These are phyloP conservation scores for Colletotrichum tofieldiae DNA, from an alignment of 2,329 filamentous ascomycete genomes.

Conservation along the genomic window DNA sequence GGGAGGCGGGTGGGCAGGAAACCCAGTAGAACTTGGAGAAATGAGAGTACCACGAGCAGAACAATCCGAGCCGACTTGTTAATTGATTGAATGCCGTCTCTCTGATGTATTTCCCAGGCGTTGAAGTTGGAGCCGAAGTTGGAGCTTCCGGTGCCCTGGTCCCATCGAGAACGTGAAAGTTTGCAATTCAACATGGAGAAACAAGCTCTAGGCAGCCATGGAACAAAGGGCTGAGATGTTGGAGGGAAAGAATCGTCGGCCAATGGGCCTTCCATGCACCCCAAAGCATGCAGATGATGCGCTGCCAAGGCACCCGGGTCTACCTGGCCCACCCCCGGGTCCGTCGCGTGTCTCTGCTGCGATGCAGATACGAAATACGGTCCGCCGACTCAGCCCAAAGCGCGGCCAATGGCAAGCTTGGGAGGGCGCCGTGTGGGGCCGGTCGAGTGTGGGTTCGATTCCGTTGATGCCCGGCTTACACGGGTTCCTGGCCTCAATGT, in stretches of 20 bases:
- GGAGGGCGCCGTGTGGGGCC: conserved; percentile 34
- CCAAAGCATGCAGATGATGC: not conserved
- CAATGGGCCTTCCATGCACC: not conserved
- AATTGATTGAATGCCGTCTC: not conserved
- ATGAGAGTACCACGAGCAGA: too few relatives aligned
- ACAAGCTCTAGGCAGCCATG: not conserved
- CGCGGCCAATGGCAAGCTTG: conserved; percentile 8
- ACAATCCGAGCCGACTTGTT: too few relatives aligned
- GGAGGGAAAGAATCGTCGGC: not conserved
- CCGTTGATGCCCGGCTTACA: conserved; percentile 27
- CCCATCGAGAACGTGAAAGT: not conserved
- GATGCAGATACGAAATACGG: conserved; percentile 42
- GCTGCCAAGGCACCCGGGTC: not conserved
- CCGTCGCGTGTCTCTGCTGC: conserved; percentile 30
- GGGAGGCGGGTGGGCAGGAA: not conserved
- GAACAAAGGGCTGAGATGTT: not conserved
- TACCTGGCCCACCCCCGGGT: conserved; percentile 6
- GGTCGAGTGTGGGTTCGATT: not conserved
- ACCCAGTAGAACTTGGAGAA: not conserved
- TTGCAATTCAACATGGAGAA: not conserved
- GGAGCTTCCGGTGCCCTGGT: not conserved
- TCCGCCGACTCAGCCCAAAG: conserved; percentile 3
- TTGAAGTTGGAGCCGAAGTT: not conserved
- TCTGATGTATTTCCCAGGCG: not conserved
- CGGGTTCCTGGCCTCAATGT: conserved; percentile 27